phyloP scores from a whole-genome alignment of 768 basidiomycete species.

The Lactifluus hygrophoroides region DNA sequence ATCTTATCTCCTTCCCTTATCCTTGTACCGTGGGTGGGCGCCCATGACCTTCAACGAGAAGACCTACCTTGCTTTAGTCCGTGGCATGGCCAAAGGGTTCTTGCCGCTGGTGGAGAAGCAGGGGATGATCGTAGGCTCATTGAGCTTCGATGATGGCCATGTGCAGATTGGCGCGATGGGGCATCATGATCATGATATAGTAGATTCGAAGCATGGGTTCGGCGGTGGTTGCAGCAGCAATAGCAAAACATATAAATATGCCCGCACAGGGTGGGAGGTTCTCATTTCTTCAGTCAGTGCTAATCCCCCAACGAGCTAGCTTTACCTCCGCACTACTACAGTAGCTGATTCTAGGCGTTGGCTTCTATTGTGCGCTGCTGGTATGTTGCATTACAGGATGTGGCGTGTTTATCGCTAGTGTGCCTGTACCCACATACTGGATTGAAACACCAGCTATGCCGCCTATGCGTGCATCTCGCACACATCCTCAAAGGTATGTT shows the following conservation, averaged over 20 bases:
- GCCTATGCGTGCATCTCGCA: slow-evolving; percentile 19
- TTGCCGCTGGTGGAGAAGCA: background rate
- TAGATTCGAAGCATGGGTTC: too few relatives aligned
- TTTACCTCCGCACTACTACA: background rate
- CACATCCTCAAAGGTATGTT: background rate
- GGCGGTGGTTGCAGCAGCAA: background rate
- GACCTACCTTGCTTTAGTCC: slow-evolving; percentile 17
- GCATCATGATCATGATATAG: too few relatives aligned
- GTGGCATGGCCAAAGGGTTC: background rate
- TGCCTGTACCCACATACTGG: slow-evolving; percentile 17
- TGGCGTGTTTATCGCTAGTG: slow-evolving; percentile 14
- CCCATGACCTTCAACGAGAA: slow-evolving; percentile 10
- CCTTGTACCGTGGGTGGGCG: too few relatives aligned
- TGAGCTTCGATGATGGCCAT: slow-evolving; percentile 12
- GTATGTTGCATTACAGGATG: background rate
- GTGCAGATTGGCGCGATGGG: background rate
- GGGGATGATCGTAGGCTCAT: slow-evolving; percentile 1
- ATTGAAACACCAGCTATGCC: slow-evolving; percentile 20
- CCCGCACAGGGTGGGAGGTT: slow-evolving; percentile 17
- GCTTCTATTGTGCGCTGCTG: too few relatives aligned
- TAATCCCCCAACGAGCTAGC: too few relatives aligned
- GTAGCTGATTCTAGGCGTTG: background rate
- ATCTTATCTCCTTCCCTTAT: too few relatives aligned
- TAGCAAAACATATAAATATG: too few relatives aligned
- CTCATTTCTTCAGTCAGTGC: slow-evolving; percentile 18